These are phyloP conservation scores for Leucocoprinus leucothites DNA, from an alignment of 768 basidiomycete species.

Conservation along the genomic window DNA sequence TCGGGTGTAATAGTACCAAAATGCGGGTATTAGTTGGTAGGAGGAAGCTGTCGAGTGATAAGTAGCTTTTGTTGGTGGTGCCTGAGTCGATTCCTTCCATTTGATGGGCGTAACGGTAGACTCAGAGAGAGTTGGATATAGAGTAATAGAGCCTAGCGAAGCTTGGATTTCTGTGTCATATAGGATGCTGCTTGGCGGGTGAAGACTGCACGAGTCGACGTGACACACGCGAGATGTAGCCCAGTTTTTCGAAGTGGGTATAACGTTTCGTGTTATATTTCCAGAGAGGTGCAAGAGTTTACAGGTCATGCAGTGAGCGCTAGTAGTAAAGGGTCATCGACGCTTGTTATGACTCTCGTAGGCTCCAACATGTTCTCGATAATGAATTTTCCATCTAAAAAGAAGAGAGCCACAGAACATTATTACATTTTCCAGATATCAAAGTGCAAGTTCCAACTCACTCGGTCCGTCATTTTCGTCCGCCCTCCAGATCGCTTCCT, in stretches of 20 bases:
- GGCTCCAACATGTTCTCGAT: slow-evolving; percentile 44
- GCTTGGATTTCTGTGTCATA: neutral
- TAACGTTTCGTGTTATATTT: neutral
- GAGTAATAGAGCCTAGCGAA: no score
- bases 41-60: no score
- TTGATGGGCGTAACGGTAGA: no score
- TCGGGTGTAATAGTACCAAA: no score
- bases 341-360: slow-evolving; percentile 38
- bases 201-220: neutral
- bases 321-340: slow-evolving; percentile 7
- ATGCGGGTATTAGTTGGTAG: no score
- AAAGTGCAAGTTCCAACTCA: no score
- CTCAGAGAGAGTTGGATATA: no score
- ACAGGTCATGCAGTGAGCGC: neutral
- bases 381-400: slow-evolving; percentile 44
- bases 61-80: no score
- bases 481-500: slow-evolving; percentile 70
- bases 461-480: slow-evolving; percentile 77
- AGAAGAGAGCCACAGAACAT: neutral
- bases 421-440: no score
- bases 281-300: neutral
- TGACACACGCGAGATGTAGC: neutral
- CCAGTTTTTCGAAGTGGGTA: neutral
- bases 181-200: slow-evolving; percentile 2
- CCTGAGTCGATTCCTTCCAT: no score